Base-by-base conservation (phyloP, 192 early-diverging fungal species). In the Mortierella hygrophila region DNA sequence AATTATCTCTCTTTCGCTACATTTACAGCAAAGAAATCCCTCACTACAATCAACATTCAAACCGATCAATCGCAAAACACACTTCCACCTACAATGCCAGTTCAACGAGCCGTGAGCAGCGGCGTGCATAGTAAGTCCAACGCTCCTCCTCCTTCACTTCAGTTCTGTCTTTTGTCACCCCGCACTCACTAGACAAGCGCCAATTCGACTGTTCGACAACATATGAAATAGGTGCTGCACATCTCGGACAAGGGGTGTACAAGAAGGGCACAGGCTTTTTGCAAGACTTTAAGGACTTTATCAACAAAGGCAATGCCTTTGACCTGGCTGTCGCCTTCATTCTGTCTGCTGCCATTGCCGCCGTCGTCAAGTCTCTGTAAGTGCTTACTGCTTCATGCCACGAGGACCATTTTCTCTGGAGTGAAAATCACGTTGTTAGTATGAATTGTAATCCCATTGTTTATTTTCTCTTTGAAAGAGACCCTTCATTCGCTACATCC, bases 291-390 rank as follows among this genome's bases (percentile, higher is more conserved):
- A 42, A 38, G 23, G 79, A 81, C 20, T 81, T 81, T 37, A 41
- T 81, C 47, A 81, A 37, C 68, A 81, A 75, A 35, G 72, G 79
- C 4, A 65, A 81, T 75, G 73, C 71, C 20, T 75, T 81, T 54
- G 79, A 81, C 18, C 37, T 81, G 13, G 79, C 79, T 15, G 79
- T 81, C 4, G 72, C 79, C 37, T 81, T 81, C 42, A 55, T 81
- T 41, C 41, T 81, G 13, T 73, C 79, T 35, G 69, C 79, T 16
- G 79, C 79, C 26, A 6, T 81, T 15, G 38, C 73, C 0, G 72
- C 79, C 21, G 79, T 81, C 23, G n/a, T 81, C 79, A 81, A 26
- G 32, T 81, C 79, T 0, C 35, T 81, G 79, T 81, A 81, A 69
- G 79, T 70, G 3, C n/a, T 38, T 13, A 57, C 20, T n/a, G 21